A percentile compares a stretch with the other conserved stretches of the same genome.
Evolutionary conservation across 495 filamentous ascomycete species (phyloP).

Genomic region (Penicillium pancosmium): DNA sequence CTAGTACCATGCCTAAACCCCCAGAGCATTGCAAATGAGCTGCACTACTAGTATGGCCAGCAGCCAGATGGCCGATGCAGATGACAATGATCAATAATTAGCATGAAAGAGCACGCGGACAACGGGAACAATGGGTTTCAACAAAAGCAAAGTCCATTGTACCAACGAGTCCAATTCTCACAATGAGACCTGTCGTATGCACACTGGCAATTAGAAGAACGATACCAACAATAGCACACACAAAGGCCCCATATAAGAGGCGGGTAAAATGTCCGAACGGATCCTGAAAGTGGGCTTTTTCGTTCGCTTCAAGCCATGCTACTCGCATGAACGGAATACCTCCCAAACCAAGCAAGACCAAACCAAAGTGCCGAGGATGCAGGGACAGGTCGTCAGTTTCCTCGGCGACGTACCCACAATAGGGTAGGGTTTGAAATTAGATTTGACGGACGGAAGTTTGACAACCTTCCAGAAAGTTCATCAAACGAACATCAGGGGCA

Average conservation of each 20-base stretch:
- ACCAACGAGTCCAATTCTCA: neutral
- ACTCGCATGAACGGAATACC: neutral
- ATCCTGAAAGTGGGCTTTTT: neutral
- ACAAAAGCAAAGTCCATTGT: neutral
- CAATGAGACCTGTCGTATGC: neutral
- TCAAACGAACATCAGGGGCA: slow-evolving; percentile 1
- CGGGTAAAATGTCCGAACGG: slow-evolving; percentile 7
- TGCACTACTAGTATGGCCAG: no score
- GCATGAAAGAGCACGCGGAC: no score
- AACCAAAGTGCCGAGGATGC: neutral
- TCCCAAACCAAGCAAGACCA: neutral
- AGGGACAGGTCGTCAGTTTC: neutral
- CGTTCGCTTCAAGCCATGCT: neutral
- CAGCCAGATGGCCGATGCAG: no score
- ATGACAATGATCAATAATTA: no score
- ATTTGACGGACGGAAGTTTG: slow-evolving; percentile 1
- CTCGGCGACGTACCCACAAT: slow-evolving; percentile 1
- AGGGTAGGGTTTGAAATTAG: slow-evolving; percentile 1
- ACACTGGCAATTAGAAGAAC: neutral
- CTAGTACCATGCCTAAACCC: no score
- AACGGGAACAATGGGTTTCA: no score
- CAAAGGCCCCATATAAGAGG: neutral
- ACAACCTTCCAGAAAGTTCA: slow-evolving; percentile 9
- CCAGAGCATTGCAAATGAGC: no score
- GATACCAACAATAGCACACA: neutral